These are phyloP conservation scores for Umbelopsis sp. DNA, from an alignment of 192 early-diverging fungal genomes.

Conservation along the genomic window DNA sequence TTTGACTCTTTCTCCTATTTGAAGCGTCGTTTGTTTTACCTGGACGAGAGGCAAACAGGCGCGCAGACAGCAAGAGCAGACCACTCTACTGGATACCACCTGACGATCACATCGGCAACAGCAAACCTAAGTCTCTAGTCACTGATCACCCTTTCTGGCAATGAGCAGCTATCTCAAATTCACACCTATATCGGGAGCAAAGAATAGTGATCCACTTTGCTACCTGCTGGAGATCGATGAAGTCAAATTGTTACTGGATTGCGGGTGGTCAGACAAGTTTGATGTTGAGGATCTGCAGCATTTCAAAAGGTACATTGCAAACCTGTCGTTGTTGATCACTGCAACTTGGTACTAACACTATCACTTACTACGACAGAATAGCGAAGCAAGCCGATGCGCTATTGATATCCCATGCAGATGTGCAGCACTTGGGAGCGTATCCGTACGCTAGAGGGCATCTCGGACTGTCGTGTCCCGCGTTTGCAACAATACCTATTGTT, in stretches of 20 bases:
- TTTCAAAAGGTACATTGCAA: slow-evolving; percentile 62
- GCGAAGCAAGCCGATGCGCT: slow-evolving; percentile 90
- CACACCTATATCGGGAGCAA: slow-evolving; percentile 84
- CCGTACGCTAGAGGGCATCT: slow-evolving; percentile 78
- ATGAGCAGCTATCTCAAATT: slow-evolving; percentile 72
- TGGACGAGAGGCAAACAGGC: no score
- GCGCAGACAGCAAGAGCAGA: no score
- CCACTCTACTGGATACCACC: no score
- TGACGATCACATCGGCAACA: no score
- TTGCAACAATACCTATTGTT: slow-evolving; percentile 89
- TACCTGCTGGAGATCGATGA: slow-evolving; percentile 92
- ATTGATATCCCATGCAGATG: slow-evolving; percentile 86
- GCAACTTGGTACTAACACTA: not conserved
- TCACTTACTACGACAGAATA: slow-evolving; percentile 52
- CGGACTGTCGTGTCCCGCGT: slow-evolving; percentile 84
- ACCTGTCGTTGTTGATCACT: no score
- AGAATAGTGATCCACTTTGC: slow-evolving; percentile 83
- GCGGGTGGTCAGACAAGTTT: slow-evolving; percentile 87
- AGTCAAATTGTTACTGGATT: slow-evolving; percentile 92
- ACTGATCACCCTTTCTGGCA: not conserved
- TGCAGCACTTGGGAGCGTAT: slow-evolving; percentile 86
- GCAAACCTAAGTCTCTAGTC: no score
- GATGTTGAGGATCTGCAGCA: slow-evolving; percentile 67
- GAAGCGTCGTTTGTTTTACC: no score
- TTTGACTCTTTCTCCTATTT: no score